Evolutionary conservation across 2,329 filamentous ascomycete genomes (phyloP), one percentile per base, ranked within the genome.

Genomic region (Aspergillus sp.): DNA sequence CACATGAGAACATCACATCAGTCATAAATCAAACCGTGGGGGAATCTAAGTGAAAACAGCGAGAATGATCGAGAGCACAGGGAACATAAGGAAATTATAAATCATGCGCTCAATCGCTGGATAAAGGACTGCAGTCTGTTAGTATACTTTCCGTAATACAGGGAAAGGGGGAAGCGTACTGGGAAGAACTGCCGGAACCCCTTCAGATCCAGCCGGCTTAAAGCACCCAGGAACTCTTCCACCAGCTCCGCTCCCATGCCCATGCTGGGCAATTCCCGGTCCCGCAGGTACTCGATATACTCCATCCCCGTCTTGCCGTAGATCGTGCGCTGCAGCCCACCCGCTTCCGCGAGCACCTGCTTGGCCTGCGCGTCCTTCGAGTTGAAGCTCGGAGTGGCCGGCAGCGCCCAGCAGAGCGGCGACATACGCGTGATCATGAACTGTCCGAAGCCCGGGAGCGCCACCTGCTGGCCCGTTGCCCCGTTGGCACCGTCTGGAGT

Each of bases 351-450:
- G 36, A 99, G 81, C 1, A 96, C 89, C 70, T 92, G 88, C 68
- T 88, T 89, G 32, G 89, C 89, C 74, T 96, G 91, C 1, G 92
- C 91, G 68, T 99, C 94, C 57, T 86, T 85, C 1, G 90, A 84
- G 58, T 88, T 88, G 79, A 97, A 96, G 17, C 81, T 81, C 5
- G 87, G 79, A 42, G 92, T 88, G 36, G 84, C 84, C 33, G 95
- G 84, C 6, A 97, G 85, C 38, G 89, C 88, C 94, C 94, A 99
- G 69, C 89, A 92, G 7, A 95, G 81, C 0, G 89, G 83, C 53
- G 95, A 93, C 75, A 99, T 96, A 19, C 88, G 84, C 41, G 89
- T 84, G 53, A 97, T 88, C 73, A 96, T 88, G 73, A 96, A 97
- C 51, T 83, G 82, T 62, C 96, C 91, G 67, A 99, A 99, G 6